These are phyloP conservation scores for Isabelozyma rhagii DNA, from an alignment of 805 yeast species.

Conservation along the genomic window DNA sequence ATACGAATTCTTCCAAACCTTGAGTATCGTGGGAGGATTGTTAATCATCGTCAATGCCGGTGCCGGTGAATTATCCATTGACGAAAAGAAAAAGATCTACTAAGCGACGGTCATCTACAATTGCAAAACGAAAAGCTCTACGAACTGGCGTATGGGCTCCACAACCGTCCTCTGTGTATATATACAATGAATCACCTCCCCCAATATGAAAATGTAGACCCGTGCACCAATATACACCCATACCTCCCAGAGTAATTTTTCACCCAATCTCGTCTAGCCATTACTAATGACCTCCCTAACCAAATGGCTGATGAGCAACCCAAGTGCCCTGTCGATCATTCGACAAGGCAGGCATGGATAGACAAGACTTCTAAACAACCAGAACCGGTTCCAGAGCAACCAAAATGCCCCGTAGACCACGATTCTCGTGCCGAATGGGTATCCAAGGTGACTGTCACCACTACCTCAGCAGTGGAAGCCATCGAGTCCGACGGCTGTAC, in stretches of 20 bases:
- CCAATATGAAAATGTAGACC: not conserved
- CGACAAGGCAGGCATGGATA: conserved; percentile 32
- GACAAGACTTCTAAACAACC: conserved; percentile 8
- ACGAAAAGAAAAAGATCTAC: conserved; percentile 92
- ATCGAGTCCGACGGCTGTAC: conserved; percentile 44
- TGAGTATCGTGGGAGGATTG: conserved; percentile 93
- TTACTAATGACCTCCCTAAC: not conserved
- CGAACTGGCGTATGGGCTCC: too few species aligned
- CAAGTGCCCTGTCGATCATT: conserved; percentile 55
- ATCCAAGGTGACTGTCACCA: conserved; percentile 27
- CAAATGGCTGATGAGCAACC: conserved; percentile 15
- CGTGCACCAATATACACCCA: not conserved
- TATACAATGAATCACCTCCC: too few species aligned
- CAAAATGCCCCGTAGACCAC: conserved; percentile 42
- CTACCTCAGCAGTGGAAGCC: conserved; percentile 32
- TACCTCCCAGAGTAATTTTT: not conserved
- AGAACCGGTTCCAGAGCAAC: conserved; percentile 18
- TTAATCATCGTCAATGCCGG: conserved; percentile 90
- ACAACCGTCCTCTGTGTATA: too few species aligned
- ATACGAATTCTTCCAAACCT: conserved; percentile 92
- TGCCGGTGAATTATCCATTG: conserved; percentile 90
- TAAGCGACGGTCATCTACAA: conserved; percentile 20
- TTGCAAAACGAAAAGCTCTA: not conserved
- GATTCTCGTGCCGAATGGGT: conserved; percentile 36
- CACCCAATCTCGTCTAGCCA: not conserved